Conservation (phyloP, 2,329 filamentous ascomycete genomes). For the Hymenoscyphus infarciens region DNA sequence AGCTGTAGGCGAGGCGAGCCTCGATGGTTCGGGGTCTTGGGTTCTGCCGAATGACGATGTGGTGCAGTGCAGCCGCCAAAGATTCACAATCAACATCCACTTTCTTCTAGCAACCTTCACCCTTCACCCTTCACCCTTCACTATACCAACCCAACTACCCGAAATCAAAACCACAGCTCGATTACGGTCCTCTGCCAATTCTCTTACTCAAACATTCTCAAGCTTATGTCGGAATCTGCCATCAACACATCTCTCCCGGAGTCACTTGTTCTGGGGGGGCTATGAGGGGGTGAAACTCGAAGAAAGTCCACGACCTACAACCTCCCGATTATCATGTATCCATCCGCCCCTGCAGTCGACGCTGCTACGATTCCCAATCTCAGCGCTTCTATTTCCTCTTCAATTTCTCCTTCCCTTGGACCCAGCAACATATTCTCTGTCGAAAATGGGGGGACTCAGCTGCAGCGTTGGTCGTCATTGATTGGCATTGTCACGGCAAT, state of each 20-base stretch:
- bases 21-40: slow-evolving; percentile 1
- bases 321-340: slow-evolving; percentile 30
- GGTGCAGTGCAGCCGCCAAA: slow-evolving; percentile 3
- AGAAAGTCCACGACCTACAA: slow-evolving; percentile 9
- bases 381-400: slow-evolving; percentile 7
- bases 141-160: neutral
- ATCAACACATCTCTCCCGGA: slow-evolving; percentile 2
- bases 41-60: slow-evolving; percentile 12
- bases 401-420: slow-evolving; percentile 5
- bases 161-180: neutral
- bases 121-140: no score
- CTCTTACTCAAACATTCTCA: slow-evolving; percentile 6
- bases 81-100: neutral
- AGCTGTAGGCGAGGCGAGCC: neutral
- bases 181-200: neutral
- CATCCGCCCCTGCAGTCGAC: slow-evolving; percentile 23
- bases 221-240: slow-evolving; percentile 10
- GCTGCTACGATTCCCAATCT: slow-evolving; percentile 15
- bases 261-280: slow-evolving; percentile 14
- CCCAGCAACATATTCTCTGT: slow-evolving; percentile 8
- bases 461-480: slow-evolving; percentile 80
- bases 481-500: slow-evolving; percentile 95
- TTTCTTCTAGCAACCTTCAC: neutral
- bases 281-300: slow-evolving; percentile 23
- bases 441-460: slow-evolving; percentile 42